phyloP scores from a whole-genome alignment of 2,329 filamentous ascomycete species.

The Fusarium continuum region DNA sequence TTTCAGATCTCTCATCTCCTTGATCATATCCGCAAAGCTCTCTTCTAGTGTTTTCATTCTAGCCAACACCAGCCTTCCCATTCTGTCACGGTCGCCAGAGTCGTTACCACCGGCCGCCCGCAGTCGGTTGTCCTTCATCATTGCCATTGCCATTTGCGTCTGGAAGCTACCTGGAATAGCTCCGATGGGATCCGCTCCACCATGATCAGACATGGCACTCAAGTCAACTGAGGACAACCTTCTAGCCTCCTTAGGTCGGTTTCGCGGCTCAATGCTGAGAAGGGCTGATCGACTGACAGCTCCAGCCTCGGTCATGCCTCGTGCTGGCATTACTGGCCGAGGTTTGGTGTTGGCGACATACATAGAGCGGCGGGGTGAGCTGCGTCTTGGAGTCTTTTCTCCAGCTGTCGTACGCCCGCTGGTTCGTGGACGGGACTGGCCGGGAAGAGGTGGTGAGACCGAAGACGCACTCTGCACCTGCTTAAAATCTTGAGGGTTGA shows the following conservation, averaged over 20 bases:
- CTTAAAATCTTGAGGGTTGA: slow-evolving; percentile 69
- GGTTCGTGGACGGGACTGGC: slow-evolving; percentile 50
- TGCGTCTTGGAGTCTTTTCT: slow-evolving; percentile 54
- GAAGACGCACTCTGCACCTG: slow-evolving; percentile 54
- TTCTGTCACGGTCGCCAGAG: slow-evolving; percentile 67
- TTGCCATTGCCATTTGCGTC: slow-evolving; percentile 80
- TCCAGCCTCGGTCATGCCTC: slow-evolving; percentile 48
- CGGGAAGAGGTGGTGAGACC: slow-evolving; percentile 51
- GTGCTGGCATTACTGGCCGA: slow-evolving; percentile 63
- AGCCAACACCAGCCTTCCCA: slow-evolving; percentile 83
- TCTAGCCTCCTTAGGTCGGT: slow-evolving; percentile 51
- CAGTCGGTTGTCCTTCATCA: slow-evolving; percentile 65
- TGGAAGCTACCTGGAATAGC: slow-evolving; percentile 79
- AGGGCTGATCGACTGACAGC: slow-evolving; percentile 57
- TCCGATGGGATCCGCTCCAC: slow-evolving; percentile 67
- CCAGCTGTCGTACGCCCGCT: slow-evolving; percentile 46
- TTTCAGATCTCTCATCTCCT: slow-evolving; percentile 76
- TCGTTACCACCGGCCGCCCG: slow-evolving; percentile 54
- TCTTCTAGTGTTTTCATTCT: slow-evolving; percentile 94
- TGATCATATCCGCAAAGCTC: slow-evolving; percentile 86
- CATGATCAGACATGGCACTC: slow-evolving; percentile 76
- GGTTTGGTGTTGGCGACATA: slow-evolving; percentile 60
- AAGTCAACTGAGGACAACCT: slow-evolving; percentile 73
- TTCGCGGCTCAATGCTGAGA: slow-evolving; percentile 59
- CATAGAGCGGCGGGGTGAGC: slow-evolving; percentile 58